Percentiles rank a stretch among this genome's conserved stretches.
phyloP scores from a whole-genome alignment of 345 rosid genomes.

The Salix koriyanagi region DNA sequence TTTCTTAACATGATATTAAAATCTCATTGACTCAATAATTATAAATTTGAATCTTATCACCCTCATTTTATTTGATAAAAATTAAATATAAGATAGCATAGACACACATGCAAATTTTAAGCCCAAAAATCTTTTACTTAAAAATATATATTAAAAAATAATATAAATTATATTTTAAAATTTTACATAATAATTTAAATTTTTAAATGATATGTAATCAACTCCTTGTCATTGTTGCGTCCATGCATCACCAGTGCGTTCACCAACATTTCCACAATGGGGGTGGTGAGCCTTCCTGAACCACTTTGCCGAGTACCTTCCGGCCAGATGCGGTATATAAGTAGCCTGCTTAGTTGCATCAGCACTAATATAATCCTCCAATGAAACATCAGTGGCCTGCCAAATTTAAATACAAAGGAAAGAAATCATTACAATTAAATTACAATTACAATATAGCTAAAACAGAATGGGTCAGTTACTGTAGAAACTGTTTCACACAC shows the following conservation, averaged over 20 bases:
- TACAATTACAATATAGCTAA: too few species aligned
- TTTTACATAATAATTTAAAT: fast-evolving
- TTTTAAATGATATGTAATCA: neutral
- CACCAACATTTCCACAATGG: conserved; percentile 18
- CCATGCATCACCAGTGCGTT: conserved; percentile 24
- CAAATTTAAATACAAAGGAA: neutral
- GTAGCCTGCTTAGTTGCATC: conserved; percentile 12
- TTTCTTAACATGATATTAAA: too few species aligned
- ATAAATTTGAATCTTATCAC: fast-evolving
- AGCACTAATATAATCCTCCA: conserved; percentile 8
- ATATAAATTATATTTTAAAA: too few species aligned
- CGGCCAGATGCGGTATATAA: conserved; percentile 18
- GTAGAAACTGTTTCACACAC: too few species aligned
- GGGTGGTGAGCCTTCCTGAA: conserved; percentile 25
- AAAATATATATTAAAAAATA: too few species aligned
- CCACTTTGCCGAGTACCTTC: conserved; percentile 18
- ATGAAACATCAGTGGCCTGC: conserved; percentile 9
- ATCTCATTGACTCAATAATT: too few species aligned
- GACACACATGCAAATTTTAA: fast-evolving
- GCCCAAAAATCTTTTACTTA: fast-evolving
- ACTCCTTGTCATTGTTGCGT: conserved; percentile 18
- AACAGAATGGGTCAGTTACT: too few species aligned
- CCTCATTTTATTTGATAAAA: too few species aligned
- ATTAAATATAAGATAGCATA: too few species aligned
- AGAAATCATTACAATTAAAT: neutral